phyloP scores from a whole-genome alignment of 371 early-diverging fungal genomes.

The Mortierella sp. region DNA sequence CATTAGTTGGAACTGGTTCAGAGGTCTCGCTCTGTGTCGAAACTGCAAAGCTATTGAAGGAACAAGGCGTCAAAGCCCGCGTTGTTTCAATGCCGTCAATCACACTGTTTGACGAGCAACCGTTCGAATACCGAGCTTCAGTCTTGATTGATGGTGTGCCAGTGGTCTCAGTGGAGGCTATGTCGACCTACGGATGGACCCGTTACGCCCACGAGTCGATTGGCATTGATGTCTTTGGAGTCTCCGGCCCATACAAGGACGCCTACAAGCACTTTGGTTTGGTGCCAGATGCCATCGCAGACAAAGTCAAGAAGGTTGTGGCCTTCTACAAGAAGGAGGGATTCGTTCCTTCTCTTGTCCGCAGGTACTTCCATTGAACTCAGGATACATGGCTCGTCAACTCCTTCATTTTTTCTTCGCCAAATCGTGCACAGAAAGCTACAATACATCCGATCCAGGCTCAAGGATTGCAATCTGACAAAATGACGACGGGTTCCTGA shows the following conservation, averaged over 20 bases:
- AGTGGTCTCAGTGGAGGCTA: constrained; percentile 94
- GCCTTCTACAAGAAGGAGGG: constrained; percentile 73
- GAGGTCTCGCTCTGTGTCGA: constrained; percentile 94
- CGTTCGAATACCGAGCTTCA: constrained; percentile 82
- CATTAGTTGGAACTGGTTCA: constrained; percentile 94
- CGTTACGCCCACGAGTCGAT: constrained; percentile 93
- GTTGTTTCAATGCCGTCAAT: constrained; percentile 97
- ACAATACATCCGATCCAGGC: too few relatives aligned
- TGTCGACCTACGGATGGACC: constrained; percentile 94
- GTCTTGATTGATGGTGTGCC: constrained; percentile 88
- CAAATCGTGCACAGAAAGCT: too few relatives aligned
- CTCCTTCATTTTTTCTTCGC: too few relatives aligned
- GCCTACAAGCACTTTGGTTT: constrained; percentile 88
- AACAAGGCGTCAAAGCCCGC: constrained; percentile 70
- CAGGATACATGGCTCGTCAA: neutral
- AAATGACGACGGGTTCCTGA: too few relatives aligned
- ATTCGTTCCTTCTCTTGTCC: constrained; percentile 45
- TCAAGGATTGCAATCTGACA: too few relatives aligned
- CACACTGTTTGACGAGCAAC: constrained; percentile 95
- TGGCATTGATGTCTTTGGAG: constrained; percentile 96
- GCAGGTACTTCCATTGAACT: constrained; percentile 50
- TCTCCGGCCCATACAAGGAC: constrained; percentile 85
- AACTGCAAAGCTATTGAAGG: constrained; percentile 77
- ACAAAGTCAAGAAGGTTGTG: constrained; percentile 82
- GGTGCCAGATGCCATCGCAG: constrained; percentile 78